Base-by-base conservation (phyloP, 2,329 filamentous ascomycete species). In the Epichloe sylvatica region DNA sequence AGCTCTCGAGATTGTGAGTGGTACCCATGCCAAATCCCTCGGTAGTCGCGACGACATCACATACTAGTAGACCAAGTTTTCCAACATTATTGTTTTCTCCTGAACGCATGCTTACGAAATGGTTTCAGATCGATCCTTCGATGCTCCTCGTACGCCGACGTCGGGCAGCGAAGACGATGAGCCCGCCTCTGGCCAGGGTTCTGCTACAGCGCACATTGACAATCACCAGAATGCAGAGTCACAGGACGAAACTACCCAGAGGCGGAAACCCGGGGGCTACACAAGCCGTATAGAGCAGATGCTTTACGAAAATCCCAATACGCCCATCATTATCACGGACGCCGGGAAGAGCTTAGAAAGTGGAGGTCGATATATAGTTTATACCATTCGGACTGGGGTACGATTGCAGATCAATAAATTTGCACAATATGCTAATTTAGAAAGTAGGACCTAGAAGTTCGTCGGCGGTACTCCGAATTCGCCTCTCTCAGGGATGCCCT, bases 211-310 rank as follows among this genome's bases (percentile, higher is more conserved):
- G 50, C 49, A 51, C 49, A 35, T 52, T 45, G 63, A 66, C 13
- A 71, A 70, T 53, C 73, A 77, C 41, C 73, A 76, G 17, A 75
- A 75, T 17, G 70, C 69, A 47, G 62, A 60, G 41, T 59, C 63
- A 49, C 62, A 65, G 45, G 67, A 68, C 50, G 69, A 75, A 47
- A 58, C 69, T 23, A 66, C 70, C 13, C 76, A 78, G n/a, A 72
- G 75, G 52, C 74, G 75, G 50, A 91, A 87, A 69, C 87, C 88
- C 88, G 53, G 88, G 87, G 87, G 86, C 30, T 98, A 98, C 61
- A 85, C 92, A 63, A 96, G 91, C 64, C 83, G 92, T 47, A 90
- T 98, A 56, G 91, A 98, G 70, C 92, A 98, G 73, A 91, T 96
- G 52, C 81, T 98, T 44, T 94, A 95, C 64, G 92, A 98, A 69